Evolutionary conservation across 2,329 filamentous ascomycete species (phyloP).

Genomic region (Aspergillus clavatus): DNA sequence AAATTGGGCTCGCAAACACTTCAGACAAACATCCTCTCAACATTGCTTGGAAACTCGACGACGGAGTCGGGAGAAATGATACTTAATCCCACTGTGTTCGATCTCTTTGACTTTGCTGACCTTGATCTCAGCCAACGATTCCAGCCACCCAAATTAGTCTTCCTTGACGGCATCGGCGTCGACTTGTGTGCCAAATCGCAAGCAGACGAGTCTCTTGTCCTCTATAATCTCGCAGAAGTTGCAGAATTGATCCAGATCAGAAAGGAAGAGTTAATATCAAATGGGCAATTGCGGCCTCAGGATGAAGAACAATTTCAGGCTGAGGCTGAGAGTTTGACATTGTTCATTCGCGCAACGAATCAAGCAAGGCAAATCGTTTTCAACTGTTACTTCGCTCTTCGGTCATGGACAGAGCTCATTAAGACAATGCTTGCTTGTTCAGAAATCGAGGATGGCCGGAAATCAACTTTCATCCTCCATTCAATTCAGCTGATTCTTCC

Average conservation of each 20-base stretch:
- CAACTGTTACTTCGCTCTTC: conserved; percentile 63
- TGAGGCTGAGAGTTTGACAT: conserved; percentile 36
- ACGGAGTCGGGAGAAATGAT: conserved; percentile 61
- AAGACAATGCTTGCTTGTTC: conserved; percentile 78
- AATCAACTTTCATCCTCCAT: conserved; percentile 76
- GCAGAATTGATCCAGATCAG: conserved; percentile 65
- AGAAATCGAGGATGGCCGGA: conserved; percentile 67
- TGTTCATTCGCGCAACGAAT: conserved; percentile 40
- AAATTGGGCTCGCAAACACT: conserved; percentile 65
- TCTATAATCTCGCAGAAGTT: conserved; percentile 67
- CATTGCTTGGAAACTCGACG: conserved; percentile 70
- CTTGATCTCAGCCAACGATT: conserved; percentile 48
- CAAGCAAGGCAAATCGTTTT: conserved; percentile 33
- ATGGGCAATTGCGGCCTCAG: conserved; percentile 43
- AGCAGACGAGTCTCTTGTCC: conserved; percentile 43
- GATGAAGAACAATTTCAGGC: conserved; percentile 39
- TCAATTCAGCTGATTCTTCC: conserved; percentile 82
- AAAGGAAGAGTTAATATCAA: conserved; percentile 31
- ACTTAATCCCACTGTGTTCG: conserved; percentile 73
- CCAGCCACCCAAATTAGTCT: conserved; percentile 51
- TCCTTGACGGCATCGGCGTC: conserved; percentile 64
- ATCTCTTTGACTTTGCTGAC: conserved; percentile 87
- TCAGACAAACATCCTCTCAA: conserved; percentile 60
- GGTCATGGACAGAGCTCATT: conserved; percentile 78
- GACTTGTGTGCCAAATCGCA: conserved; percentile 59